Conservation (phyloP, 805 yeast species). For the Yarrowia alimentaria region DNA sequence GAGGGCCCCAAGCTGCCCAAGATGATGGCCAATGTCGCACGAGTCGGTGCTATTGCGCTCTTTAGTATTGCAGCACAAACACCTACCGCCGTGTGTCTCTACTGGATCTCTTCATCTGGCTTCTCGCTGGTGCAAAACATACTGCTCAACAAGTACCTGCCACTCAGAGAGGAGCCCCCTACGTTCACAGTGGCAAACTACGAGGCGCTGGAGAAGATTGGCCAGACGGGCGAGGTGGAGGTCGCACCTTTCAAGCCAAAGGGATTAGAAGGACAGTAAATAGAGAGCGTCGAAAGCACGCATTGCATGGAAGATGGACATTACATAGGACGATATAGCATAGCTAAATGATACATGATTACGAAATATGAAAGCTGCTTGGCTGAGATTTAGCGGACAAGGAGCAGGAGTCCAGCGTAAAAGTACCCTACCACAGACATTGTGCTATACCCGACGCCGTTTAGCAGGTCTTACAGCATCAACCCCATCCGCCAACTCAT, state of each 20-base stretch:
- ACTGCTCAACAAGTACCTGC: slow-evolving; percentile 62
- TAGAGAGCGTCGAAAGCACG: too few relatives aligned
- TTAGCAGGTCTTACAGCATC: slow-evolving; percentile 16
- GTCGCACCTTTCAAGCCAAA: neutral
- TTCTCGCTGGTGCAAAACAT: slow-evolving; percentile 77
- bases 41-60: slow-evolving; percentile 73
- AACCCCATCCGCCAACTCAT: too few relatives aligned
- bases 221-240: neutral
- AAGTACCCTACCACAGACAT: too few relatives aligned
- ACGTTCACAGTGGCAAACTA: slow-evolving; percentile 6
- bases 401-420: too few relatives aligned
- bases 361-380: too few relatives aligned
- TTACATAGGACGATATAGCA: too few relatives aligned
- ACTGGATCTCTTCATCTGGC: slow-evolving; percentile 84
- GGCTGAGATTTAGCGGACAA: too few relatives aligned
- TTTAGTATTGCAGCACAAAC: slow-evolving; percentile 86
- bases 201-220: slow-evolving; percentile 21
- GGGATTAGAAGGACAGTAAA: too few relatives aligned
- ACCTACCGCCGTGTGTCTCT: slow-evolving; percentile 75
- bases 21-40: slow-evolving; percentile 60
- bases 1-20: slow-evolving; percentile 36
- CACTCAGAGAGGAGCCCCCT: slow-evolving; percentile 44
- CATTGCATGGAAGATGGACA: too few relatives aligned
- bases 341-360: too few relatives aligned
- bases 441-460: neutral